Evolutionary conservation across 768 basidiomycete species (phyloP).

Genomic region (Leccinellum albellum): DNA sequence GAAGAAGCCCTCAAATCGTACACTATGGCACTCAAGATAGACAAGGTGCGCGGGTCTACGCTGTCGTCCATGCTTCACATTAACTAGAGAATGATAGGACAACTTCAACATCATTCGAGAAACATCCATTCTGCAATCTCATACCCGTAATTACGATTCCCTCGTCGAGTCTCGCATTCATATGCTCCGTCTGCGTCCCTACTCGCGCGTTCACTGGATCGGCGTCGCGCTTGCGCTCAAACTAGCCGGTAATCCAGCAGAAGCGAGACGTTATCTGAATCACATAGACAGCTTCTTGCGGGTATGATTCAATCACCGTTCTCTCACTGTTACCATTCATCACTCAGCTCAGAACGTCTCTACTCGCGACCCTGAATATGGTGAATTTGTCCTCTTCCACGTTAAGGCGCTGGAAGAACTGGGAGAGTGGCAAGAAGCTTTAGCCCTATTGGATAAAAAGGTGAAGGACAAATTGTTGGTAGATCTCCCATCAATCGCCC

Average conservation of each 20-base stretch:
- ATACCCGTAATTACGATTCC: slow-evolving; percentile 73
- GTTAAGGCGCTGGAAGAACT: slow-evolving; percentile 69
- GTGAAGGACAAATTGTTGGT: slow-evolving; percentile 64
- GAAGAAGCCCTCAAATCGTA: slow-evolving; percentile 94
- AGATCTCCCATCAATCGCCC: slow-evolving; percentile 66
- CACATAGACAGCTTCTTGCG: slow-evolving; percentile 70
- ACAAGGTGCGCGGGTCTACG: slow-evolving; percentile 58
- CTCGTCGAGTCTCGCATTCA: slow-evolving; percentile 80
- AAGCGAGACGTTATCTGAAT: slow-evolving; percentile 70
- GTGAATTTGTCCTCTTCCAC: slow-evolving; percentile 79
- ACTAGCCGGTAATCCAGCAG: slow-evolving; percentile 67
- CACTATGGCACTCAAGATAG: slow-evolving; percentile 81
- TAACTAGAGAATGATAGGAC: slow-evolving; percentile 50
- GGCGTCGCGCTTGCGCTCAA: slow-evolving; percentile 86
- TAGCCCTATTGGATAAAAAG: slow-evolving; percentile 58
- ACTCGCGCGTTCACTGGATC: slow-evolving; percentile 85
- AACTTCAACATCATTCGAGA: slow-evolving; percentile 93
- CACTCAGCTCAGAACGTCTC: slow-evolving; percentile 57
- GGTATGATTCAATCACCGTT: slow-evolving; percentile 34
- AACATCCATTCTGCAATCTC: slow-evolving; percentile 83
- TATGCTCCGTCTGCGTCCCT: slow-evolving; percentile 76
- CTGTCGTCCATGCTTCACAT: neutral
- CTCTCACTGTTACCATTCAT: slow-evolving; percentile 7
- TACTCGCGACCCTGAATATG: slow-evolving; percentile 76
- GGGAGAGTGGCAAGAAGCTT: slow-evolving; percentile 57